Evolutionary conservation across 805 yeast genomes (phyloP), one percentile per base, ranked within the genome.

Genomic region (Myxozyma vanderwaltii): DNA sequence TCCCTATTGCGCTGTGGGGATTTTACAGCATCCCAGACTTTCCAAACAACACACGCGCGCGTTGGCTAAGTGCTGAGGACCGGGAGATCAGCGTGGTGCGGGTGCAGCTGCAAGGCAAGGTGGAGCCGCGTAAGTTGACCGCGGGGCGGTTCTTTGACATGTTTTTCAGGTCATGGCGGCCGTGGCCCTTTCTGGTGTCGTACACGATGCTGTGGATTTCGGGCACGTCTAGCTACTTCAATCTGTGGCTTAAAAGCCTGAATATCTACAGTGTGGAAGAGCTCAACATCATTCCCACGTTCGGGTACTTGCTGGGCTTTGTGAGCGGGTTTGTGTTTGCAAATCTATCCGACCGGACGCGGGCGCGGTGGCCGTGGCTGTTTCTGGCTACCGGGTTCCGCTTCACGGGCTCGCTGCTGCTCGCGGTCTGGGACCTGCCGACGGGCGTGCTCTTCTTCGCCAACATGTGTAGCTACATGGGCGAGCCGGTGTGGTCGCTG

Each of bases 231-330:
- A 29, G 39, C 12, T 72, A 69, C 54, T 67, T 71, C 67, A 71
- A 68, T 45, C 58, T 72, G 26, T 74, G 74, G 74, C 63, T 74
- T 43, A 67, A 73, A 59, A 63, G 64, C 6, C 63, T 63, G 19
- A 63, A 61, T 12, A 63, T 60, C 13, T 74, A 65, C 56, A 41
- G 67, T 8, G 68, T 72, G 17, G 55, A 69, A 23, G 66, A 71
- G 38, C 58, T 71, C 41, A 74, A 74, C 57, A 65, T 62, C 2
- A 70, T 72, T 47, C 77, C 77, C 44, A 72, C 76, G 7, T 73
- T 67, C 21, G 72, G 71, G 12, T 72, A 69, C 50, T 75, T 68
- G 33, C 55, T 69, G 15, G 73, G 72, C n/a, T 63, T 72, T 29
- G 59, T 72, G 13, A 66, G 66, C 43, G 70, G 71, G 5, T 62